phyloP scores from a whole-genome alignment of 2,329 filamentous ascomycete species.

The Atkinsonella hypoxylon region DNA sequence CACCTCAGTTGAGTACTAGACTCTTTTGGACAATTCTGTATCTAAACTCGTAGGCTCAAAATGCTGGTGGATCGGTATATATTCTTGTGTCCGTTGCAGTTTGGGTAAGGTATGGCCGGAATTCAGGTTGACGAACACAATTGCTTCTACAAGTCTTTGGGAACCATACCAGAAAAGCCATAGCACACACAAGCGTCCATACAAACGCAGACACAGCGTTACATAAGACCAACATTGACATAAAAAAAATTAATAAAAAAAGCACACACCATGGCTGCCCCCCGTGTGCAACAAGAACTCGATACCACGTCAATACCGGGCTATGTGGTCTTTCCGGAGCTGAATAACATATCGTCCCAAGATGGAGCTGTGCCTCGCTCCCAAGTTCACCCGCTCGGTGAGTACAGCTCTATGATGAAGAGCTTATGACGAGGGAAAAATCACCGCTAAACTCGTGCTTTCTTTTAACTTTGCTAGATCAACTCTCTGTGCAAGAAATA shows the following conservation, averaged over 20 bases:
- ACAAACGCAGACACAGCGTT: background rate
- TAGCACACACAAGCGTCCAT: background rate
- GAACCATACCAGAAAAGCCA: background rate
- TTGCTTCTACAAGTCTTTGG: constrained; percentile 1
- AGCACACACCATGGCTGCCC: constrained; percentile 10
- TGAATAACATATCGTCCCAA: constrained; percentile 24
- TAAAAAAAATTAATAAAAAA: background rate
- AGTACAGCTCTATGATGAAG: background rate
- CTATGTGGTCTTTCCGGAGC: constrained; percentile 33
- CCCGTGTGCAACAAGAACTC: constrained; percentile 8
- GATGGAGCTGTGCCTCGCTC: constrained; percentile 19
- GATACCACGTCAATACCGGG: constrained; percentile 32
- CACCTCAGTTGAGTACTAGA: background rate
- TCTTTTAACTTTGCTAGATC: constrained; percentile 25
- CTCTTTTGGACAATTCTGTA: background rate
- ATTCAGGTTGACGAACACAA: constrained; percentile 1
- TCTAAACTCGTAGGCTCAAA: background rate
- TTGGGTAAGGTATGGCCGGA: constrained; percentile 1
- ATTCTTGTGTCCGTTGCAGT: background rate
- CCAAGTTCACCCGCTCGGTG: constrained; percentile 25
- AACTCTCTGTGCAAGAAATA: constrained; percentile 43
- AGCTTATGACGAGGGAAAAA: background rate
- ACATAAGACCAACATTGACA: background rate
- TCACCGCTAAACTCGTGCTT: background rate
- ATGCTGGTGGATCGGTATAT: background rate